A percentile compares a stretch with the other conserved stretches of the same genome.
Conservation (phyloP, 2,329 filamentous ascomycete species). For the Metarhizium album region DNA sequence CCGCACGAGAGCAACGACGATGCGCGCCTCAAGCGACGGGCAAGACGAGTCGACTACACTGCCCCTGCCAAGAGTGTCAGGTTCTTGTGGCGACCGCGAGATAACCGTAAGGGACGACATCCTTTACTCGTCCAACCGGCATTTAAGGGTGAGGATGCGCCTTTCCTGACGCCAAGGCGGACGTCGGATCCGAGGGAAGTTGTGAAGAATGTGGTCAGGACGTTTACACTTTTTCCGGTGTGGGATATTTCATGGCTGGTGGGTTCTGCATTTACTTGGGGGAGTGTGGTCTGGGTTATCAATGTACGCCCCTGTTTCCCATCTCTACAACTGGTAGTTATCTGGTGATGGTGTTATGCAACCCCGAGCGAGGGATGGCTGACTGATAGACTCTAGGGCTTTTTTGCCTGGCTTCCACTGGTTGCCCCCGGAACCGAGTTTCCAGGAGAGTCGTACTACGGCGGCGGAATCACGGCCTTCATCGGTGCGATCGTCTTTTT, state of each 20-base stretch:
- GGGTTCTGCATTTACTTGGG: constrained; percentile 29
- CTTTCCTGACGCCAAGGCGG: constrained; percentile 6
- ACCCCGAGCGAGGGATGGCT: background rate
- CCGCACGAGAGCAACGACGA: background rate
- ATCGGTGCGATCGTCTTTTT: constrained; percentile 56
- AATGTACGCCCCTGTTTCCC: constrained; percentile 28
- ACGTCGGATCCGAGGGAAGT: constrained; percentile 17
- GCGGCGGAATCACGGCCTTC: constrained; percentile 51
- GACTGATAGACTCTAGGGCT: constrained; percentile 43
- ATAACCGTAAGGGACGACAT: constrained; percentile 33
- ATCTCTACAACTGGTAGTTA: background rate
- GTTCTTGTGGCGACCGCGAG: constrained; percentile 29
- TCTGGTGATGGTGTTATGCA: background rate
- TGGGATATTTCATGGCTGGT: constrained; percentile 34
- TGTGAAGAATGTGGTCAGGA: constrained; percentile 21
- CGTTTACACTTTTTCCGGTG: constrained; percentile 24
- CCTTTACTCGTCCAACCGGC: constrained; percentile 18
- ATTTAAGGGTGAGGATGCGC: constrained; percentile 9
- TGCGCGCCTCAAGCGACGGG: background rate
- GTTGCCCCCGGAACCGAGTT: constrained; percentile 42
- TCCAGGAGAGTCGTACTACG: constrained; percentile 37
- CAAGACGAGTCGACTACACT: background rate
- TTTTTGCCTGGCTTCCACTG: constrained; percentile 53
- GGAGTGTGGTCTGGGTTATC: constrained; percentile 10
- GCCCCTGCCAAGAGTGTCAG: constrained; percentile 17